Base-by-base conservation (phyloP, 1,139 yeast genomes). In the Magnusiomyces paraingens region DNA sequence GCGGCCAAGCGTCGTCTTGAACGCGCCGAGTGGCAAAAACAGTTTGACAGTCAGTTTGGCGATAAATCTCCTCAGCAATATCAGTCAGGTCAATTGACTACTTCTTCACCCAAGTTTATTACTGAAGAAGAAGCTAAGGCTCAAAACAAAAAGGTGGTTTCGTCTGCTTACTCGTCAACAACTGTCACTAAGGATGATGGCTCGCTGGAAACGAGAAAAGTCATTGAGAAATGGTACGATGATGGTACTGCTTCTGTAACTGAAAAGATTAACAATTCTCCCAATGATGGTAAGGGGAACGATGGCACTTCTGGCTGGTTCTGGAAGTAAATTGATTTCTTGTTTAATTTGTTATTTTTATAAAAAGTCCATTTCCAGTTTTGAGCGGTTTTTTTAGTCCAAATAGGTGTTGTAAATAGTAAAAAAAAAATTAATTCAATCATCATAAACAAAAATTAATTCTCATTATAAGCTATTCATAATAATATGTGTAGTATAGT, bases 171-270 rank as follows among this genome's bases (percentile, higher is more conserved):
- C 41, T 71, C 76, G 32, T 73, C 80, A 1, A 70, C 75, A 45
- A 76, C 75, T 60, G 57, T 61, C 40, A 59, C 68, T 10, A 69
- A 76, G 56, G 74, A 76, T 11, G 81, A 83, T 48, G 82, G 85
- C 17, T 78, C 80, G 21, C 72, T 76, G 50, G 80, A 84, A 52
- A 79, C 80, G 57, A 71, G 76, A 61, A 76, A 78, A 26, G 80
- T 81, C 58, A 69, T 71, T 22, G 76, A 76, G 59, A 81, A 83
- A 59, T 77, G 75, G 61, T 88, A 73, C 64, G 75, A 71, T 43
- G 95, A 89, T 65, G 95, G 95, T 6, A 77, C 86, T 3, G 78
- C 67, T 47, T 59, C 64, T 26, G 58, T 66, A 35, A 61, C 80
- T 35, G 70, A 72, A 56, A 62, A 63, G 21, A 55, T 58, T 15